Evolutionary conservation across 2,329 filamentous ascomycete genomes (phyloP).

Genomic region (Celoporthe dispersa): DNA sequence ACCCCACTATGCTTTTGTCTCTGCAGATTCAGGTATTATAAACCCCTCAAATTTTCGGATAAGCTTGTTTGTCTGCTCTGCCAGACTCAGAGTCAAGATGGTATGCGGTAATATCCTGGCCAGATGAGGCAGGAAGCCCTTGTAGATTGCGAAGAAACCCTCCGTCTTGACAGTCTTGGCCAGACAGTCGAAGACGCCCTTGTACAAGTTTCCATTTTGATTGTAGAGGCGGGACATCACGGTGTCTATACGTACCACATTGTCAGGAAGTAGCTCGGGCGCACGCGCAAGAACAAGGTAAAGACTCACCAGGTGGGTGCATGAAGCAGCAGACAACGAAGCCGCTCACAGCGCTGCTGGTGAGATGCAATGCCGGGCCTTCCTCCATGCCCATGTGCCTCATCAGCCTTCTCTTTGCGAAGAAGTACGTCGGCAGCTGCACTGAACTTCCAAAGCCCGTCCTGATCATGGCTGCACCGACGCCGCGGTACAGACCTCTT

Average conservation of each 20-base stretch:
- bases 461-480: conserved; percentile 91
- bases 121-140: conserved; percentile 94
- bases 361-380: conserved; percentile 83
- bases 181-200: conserved; percentile 88
- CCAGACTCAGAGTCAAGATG: conserved; percentile 87
- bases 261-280: conserved; percentile 19
- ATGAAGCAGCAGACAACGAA: conserved; percentile 98
- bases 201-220: conserved; percentile 97
- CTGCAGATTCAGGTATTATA: conserved; percentile 20
- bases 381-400: conserved; percentile 88
- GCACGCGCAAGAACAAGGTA: neutral
- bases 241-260: conserved; percentile 66
- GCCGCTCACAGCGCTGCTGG: conserved; percentile 86
- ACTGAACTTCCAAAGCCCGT: conserved; percentile 96
- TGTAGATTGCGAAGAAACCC: conserved; percentile 91
- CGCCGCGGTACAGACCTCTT: conserved; percentile 83
- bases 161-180: conserved; percentile 90
- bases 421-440: conserved; percentile 97
- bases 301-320: conserved; percentile 82
- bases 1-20: conserved; percentile 17
- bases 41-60: conserved; percentile 74
- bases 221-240: conserved; percentile 99
- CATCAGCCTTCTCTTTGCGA: conserved; percentile 85
- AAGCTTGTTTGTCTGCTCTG: conserved; percentile 96
- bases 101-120: conserved; percentile 95